Evolutionary conservation across 306 rosid species (phyloP), one percentile per base, ranked within the genome.

Genomic region (Acacia acuminata): DNA sequence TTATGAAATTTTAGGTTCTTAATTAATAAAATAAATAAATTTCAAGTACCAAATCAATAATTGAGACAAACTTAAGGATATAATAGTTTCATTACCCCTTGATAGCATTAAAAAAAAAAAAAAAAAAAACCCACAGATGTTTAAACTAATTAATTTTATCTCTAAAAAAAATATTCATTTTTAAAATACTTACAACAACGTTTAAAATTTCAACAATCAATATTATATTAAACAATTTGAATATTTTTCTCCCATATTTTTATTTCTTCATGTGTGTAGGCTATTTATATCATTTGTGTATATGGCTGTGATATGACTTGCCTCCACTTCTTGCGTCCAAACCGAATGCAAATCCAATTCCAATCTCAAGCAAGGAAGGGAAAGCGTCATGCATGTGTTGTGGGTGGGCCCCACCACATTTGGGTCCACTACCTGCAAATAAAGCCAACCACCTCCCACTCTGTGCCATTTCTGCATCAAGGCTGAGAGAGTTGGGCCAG

Each of bases 401-500:
- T 16, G 36, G 50, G 73, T 36, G 87, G 85, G 34, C 48, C 90
- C 76, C 64, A 55, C 63, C 3, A 14, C 70, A 25, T 24, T 12
- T 61, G 36, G 68, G 42, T 30, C 70, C 70, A 6, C 9, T 27
- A 43, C 27, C 53, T n/a, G 34, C 55, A 66, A 64, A 56, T 64
- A 76, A 83, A 75, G 74, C 36, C 74, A 40, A 3, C 81, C 56
- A 77, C 75, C 76, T 61, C 34, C 65, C 82, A 24, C 81, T 77
- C 36, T 10, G n/a, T 72, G 25, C 80, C 86, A 12, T 12, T 14
- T 19, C 24, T 22, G 32, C 65, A 82, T 71, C 82, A 79, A 83
- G 77, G 73, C 47, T 69, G 83, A 65, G 44, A 75, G 92, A 90
- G 94, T 89, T 79, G 84, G 82, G 87, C 84, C 85, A 88, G 90